Evolutionary conservation across 257 asterid genomes (phyloP).

Genomic region (Gentiana macrophylla): DNA sequence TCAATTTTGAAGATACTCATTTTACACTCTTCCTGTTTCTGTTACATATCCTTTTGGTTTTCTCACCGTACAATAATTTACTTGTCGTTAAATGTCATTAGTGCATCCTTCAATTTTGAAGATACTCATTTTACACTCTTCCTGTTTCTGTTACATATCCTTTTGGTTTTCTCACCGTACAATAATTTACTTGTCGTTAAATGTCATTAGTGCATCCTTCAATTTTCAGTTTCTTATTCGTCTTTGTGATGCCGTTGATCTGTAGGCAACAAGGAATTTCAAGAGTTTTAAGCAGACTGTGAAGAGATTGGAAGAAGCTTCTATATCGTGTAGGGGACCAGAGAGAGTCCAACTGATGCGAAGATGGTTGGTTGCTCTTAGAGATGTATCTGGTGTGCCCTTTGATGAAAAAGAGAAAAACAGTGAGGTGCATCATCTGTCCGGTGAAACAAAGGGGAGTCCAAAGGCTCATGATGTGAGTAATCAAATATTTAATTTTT

Average conservation of each 20-base stretch:
- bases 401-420: constrained; percentile 45
- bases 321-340: constrained; percentile 85
- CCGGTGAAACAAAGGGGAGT: constrained; percentile 62
- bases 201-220: not conserved
- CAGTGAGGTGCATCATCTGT: constrained; percentile 32
- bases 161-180: not conserved
- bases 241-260: not conserved
- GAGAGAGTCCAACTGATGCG: constrained; percentile 75
- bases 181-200: no score
- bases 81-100: no score
- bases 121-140: not conserved
- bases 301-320: constrained; percentile 90
- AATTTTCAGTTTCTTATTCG: not conserved
- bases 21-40: no score
- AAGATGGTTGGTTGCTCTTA: constrained; percentile 75
- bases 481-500: not conserved
- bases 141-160: not conserved
- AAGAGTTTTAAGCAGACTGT: constrained; percentile 89
- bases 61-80: no score
- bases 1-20: no score
- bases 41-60: no score
- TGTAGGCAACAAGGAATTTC: constrained; percentile 52
- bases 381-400: constrained; percentile 33
- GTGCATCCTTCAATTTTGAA: not conserved
- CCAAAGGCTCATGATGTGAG: constrained; percentile 62